phyloP scores from a whole-genome alignment of 106 monocot species.

The Triglochin maritima region DNA sequence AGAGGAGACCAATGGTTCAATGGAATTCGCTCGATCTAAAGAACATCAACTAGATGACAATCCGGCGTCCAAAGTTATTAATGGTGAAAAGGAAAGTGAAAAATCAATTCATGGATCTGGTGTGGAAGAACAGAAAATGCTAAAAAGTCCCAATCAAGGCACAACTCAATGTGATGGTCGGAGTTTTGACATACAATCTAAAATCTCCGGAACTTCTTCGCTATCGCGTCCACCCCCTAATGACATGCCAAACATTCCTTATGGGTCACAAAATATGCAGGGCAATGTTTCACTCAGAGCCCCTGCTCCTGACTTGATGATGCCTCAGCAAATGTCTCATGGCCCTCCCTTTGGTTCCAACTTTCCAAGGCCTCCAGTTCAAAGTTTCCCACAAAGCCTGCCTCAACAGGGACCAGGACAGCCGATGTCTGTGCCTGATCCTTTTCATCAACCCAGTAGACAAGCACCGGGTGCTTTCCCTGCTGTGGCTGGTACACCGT shows the following conservation, averaged over 20 bases:
- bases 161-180: slow-evolving; percentile 8
- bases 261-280: slow-evolving; percentile 17
- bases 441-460: slow-evolving; percentile 11
- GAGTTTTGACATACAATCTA: slow-evolving; percentile 10
- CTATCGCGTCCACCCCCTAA: slow-evolving; percentile 2
- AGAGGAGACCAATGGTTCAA: slow-evolving; percentile 8
- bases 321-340: slow-evolving; percentile 29
- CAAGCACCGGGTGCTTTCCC: slow-evolving; percentile 6
- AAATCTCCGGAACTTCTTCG: not conserved
- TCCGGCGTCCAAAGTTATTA: not conserved
- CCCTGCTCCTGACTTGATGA: slow-evolving; percentile 24
- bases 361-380: slow-evolving; percentile 31
- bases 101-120: not conserved
- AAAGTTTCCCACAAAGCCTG: slow-evolving; percentile 20
- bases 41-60: not conserved
- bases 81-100: not conserved
- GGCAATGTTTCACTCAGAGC: slow-evolving; percentile 27
- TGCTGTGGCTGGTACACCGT: slow-evolving; percentile 3
- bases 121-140: slow-evolving; percentile 11
- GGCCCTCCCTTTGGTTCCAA: slow-evolving; percentile 10
- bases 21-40: not conserved
- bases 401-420: slow-evolving; percentile 16
- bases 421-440: slow-evolving; percentile 4
- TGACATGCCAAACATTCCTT: slow-evolving; percentile 19
- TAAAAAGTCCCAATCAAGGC: slow-evolving; percentile 17